Base-by-base conservation (phyloP, 2,329 filamentous ascomycete genomes). In the Fusarium sp. region DNA sequence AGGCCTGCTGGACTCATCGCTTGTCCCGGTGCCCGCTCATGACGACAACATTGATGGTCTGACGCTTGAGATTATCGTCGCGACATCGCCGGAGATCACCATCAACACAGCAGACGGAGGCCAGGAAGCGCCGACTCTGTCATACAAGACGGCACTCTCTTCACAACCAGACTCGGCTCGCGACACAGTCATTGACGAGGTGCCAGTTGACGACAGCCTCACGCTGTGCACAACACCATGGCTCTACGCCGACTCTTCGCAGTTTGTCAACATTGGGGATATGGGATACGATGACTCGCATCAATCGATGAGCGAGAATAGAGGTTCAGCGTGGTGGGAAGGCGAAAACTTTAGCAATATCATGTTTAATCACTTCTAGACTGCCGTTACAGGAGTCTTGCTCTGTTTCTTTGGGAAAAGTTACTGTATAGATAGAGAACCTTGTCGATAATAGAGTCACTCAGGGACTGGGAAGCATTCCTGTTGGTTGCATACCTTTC, bases 21-120 rank as follows among this genome's bases (percentile, higher is more conserved):
- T 86, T 4, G 76, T 81, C 0, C 78, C 81, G 0, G 61, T 76
- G 2, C 28, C 77, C 2, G 47, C 65, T 0, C 70, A 75, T 3
- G 77, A 81, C 10, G 79, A 81, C 4, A 55, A 63, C 6, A 78
- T 80, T 30, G 82, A 83, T 28, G 76, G 71, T 48, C 77, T 80
- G 1, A 81, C 79, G 2, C 77, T 87, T 0, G 85, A 87, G 65
- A 85, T 87, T 31, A 83, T 86, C 6, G 84, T 86, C 8, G 84
- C 85, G 1, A 85, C 83, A 6, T 86, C 85, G 0, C 85, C 85
- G 0, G 85, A 87, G 47, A 82, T 87, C 57, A 83, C 79, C 2
- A 83, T 87, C 47, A 85, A 87, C 66, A 86, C 84, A 0, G 81
- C 84, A 3, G 84, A 87, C 60, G 85, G 85, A 10, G 85, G 85